Evolutionary conservation across 805 yeast species (phyloP), one percentile per base, ranked within the genome.

Genomic region (Ascoidea tarda): DNA sequence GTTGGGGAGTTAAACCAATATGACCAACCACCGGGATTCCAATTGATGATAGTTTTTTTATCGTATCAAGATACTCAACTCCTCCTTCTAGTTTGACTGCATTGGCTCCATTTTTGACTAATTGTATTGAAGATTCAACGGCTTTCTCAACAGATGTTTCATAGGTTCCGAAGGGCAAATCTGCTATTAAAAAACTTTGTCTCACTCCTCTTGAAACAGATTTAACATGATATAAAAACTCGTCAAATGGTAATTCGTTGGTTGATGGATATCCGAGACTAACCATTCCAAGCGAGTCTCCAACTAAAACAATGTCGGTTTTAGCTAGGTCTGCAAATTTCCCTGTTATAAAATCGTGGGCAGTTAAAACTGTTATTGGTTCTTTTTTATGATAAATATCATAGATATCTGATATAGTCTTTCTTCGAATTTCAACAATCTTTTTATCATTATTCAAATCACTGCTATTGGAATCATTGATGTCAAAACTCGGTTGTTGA

Each of bases 1-100:
- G 76, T 64, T 93, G 98, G 1, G 99, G 99, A 4, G 96, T 87
- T 38, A 91, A 70, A 0, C 99, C 99, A 33, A 87, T 78, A 65
- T 91, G 99, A 1, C 95, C 97, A 68, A 87, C 75, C 2, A 89
- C 89, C 0, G 97, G 95, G 6, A 91, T 81, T 0, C 98, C 98
- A 16, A 82, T 71, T 5, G 73, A 63, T 1, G 81, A 73, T 16
- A 91, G 66, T 55, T 74, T 74, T 53, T 66, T 60, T 6, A 93
- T 76, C 0, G 83, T 77, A 3, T 69, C 67, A 1, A 75, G 69
- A 2, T 74, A 75, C 53, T 77, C 81, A 46, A 62, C 67, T 0
- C 93, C 90, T 5, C 96, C 95, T 68, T 93, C 99, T 10, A 93
- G 62, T 63, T 93, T 91, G 53, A 91, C 76, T 0, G 87, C 91